Percentiles rank a stretch among this genome's conserved stretches.
Conservation (phyloP, 106 monocot genomes). For the Phalaenopsis equestris region DNA sequence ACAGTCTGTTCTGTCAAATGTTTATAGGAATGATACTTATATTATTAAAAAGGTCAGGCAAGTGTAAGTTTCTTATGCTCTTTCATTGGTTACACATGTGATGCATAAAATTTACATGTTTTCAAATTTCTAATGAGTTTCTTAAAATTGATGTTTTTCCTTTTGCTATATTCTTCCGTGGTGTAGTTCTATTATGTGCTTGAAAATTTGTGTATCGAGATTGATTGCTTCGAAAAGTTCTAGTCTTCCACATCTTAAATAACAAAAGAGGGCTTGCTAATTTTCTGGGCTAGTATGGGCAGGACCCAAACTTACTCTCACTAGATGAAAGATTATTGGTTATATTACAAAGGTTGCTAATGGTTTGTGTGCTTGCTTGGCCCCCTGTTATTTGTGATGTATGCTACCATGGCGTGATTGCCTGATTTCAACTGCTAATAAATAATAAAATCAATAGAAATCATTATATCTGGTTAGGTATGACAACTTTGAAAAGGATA, state of each 20-base stretch:
- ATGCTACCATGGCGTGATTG: neutral
- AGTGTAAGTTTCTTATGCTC: neutral
- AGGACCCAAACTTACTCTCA: neutral
- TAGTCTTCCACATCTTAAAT: neutral
- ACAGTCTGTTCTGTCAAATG: constrained; percentile 18
- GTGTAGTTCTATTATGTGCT: neutral
- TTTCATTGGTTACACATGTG: neutral
- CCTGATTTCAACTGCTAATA: neutral
- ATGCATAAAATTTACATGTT: neutral
- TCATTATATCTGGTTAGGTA: neutral
- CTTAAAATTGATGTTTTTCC: no score
- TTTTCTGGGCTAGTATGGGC: neutral
- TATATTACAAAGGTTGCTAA: neutral
- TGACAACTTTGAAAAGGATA: neutral
- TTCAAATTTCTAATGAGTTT: neutral
- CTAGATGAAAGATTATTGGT: neutral
- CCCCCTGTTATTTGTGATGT: neutral
- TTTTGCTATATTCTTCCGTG: neutral
- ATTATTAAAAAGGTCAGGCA: constrained; percentile 30
- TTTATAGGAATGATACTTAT: constrained; percentile 5
- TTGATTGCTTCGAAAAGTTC: neutral
- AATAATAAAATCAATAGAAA: neutral
- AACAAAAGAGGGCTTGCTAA: neutral
- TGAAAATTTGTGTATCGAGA: neutral
- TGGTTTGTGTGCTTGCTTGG: neutral